Evolutionary conservation across 495 filamentous ascomycete genomes (phyloP).

Genomic region (Evansstolkia leycettana): DNA sequence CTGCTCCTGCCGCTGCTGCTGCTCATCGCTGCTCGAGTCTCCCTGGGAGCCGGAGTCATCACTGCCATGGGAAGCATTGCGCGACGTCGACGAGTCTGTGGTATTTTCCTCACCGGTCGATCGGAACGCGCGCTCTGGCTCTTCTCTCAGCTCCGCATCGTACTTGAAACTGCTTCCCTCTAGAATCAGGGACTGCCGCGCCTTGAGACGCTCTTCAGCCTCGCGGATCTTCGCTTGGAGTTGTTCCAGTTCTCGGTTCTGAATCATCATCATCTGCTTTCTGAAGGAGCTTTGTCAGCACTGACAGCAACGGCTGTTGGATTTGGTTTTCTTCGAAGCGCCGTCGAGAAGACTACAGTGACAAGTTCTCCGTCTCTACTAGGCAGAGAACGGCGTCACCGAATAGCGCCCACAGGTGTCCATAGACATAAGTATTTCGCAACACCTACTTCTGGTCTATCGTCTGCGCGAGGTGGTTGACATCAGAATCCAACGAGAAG

Average conservation of each 20-base stretch:
- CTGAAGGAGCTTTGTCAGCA: conserved; percentile 19
- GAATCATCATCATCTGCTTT: conserved; percentile 61
- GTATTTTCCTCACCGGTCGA: conserved; percentile 11
- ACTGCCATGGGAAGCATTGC: conserved; percentile 4
- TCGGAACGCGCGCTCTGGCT: conserved; percentile 6
- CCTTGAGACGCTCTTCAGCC: conserved; percentile 70
- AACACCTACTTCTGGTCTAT: conserved; percentile 71
- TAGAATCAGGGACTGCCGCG: conserved; percentile 14
- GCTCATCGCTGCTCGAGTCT: conserved; percentile 1
- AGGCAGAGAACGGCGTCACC: no score
- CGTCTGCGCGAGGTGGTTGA: conserved; percentile 63
- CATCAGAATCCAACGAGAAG: conserved; percentile 70
- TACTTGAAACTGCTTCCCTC: conserved; percentile 2
- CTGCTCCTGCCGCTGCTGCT: neutral
- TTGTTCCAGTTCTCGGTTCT: conserved; percentile 68
- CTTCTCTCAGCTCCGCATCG: conserved; percentile 4
- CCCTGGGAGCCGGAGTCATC: conserved; percentile 1
- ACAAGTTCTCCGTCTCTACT: neutral
- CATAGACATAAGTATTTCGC: neutral
- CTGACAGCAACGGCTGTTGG: neutral
- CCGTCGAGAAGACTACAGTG: neutral
- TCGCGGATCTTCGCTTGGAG: conserved; percentile 74
- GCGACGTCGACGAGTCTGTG: conserved; percentile 9
- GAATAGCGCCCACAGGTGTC: no score
- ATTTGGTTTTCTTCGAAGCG: neutral